Percentiles rank a stretch among this genome's conserved stretches.
These are phyloP conservation scores for Nitzschia putrida DNA, from an alignment of 108 stramenopile species.

Conservation along the genomic window DNA sequence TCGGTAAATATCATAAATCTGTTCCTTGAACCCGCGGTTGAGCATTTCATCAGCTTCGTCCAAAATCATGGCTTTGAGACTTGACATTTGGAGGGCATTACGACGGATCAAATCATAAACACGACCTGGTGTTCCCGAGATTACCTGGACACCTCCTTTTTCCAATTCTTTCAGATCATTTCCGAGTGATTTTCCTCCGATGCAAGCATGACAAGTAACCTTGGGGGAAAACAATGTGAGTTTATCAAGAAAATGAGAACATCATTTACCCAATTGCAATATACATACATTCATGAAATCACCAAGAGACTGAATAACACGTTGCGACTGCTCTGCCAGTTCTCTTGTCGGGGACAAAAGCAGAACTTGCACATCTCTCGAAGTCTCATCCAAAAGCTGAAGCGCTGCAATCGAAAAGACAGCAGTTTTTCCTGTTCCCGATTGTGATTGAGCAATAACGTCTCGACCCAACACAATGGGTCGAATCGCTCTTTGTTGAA, in stretches of 20 bases:
- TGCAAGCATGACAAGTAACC: slow-evolving; percentile 91
- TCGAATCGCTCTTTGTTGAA: slow-evolving; percentile 98
- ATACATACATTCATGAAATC: slow-evolving; percentile 94
- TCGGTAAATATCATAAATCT: slow-evolving; percentile 99
- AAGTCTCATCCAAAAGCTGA: slow-evolving; percentile 82
- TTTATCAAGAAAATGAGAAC: not conserved
- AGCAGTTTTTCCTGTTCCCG: slow-evolving; percentile 96
- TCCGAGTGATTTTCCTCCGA: slow-evolving; percentile 95
- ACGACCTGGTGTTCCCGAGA: slow-evolving; percentile 98
- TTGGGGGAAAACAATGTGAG: not conserved
- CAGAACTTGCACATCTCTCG: slow-evolving; percentile 87
- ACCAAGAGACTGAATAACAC: slow-evolving; percentile 88
- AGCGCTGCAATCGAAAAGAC: slow-evolving; percentile 96
- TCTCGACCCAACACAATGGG: slow-evolving; percentile 95
- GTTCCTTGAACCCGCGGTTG: slow-evolving; percentile 96
- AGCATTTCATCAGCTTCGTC: slow-evolving; percentile 99
- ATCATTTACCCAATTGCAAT: not conserved
- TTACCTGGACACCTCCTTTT: slow-evolving; percentile 85
- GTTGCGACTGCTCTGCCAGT: slow-evolving; percentile 96
- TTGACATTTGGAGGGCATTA: slow-evolving; percentile 75
- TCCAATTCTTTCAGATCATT: slow-evolving; percentile 92
- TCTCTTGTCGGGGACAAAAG: slow-evolving; percentile 97
- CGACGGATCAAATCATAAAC: slow-evolving; percentile 97
- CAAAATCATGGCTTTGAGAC: slow-evolving; percentile 90
- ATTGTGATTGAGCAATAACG: slow-evolving; percentile 96